Base-by-base conservation (phyloP, 495 filamentous ascomycete species). In the Neurospora sp. region DNA sequence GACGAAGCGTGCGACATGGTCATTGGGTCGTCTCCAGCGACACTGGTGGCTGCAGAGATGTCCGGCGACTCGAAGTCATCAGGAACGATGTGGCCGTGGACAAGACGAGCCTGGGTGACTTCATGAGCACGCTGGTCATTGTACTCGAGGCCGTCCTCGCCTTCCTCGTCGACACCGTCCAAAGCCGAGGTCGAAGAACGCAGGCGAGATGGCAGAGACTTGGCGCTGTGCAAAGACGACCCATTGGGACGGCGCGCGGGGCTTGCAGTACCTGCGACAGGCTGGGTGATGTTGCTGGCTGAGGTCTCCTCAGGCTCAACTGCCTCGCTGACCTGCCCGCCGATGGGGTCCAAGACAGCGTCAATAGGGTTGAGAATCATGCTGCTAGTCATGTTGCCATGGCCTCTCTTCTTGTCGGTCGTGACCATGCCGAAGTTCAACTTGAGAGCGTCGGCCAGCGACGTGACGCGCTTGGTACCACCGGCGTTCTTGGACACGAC, bases 401-500 rank as follows among this genome's bases (percentile, higher is more conserved):
- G 80, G 14, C 85, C 85, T 68, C 95, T 88, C 75, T 91, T 90
- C 75, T 92, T 88, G 77, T 98, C 95, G 12, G 96, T 98, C 22
- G 95, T 98, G 73, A 99, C 93, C 78, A 99, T 91, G 71, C 94
- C 96, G 73, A 99, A 99, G 83, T 94, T 98, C 75, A 99, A 88
- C 84, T 98, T 98, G 75, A 99, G 83, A 3, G 93, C 94, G 83
- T 99, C 96, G 73, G 96, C 96, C 40, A 99, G 85, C 14, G 94
- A 97, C n/a, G 96, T 98, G 37, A 98, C 96, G 53, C 96, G 78
- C 83, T 99, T 99, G 40, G 96, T 97, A 69, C 96, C 96, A 31
- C 96, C 96, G 5, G 96, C 91, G 79, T 99, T 99, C 86, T 99
- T 99, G 80, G 94, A 97, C 71, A 99, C 96, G 18, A 97, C 93